Evolutionary conservation across 1,284 basidiomycete species (phyloP).

Genomic region (Trichosporon inkin): DNA sequence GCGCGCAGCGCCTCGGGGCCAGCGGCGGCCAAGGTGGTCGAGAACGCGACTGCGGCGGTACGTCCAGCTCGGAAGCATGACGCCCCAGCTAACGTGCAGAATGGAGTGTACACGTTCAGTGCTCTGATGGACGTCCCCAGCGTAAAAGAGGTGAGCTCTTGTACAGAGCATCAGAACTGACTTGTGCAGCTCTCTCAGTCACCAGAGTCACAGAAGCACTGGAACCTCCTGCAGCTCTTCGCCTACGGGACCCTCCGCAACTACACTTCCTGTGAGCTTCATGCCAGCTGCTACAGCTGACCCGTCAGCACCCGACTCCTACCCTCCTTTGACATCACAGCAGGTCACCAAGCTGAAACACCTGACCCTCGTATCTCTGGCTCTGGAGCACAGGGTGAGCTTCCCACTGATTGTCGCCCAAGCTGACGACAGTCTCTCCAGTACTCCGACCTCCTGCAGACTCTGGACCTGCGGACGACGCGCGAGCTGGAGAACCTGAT

Average conservation of each 20-base stretch:
- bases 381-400: slow-evolving; percentile 63
- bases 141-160: slow-evolving; percentile 66
- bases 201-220: slow-evolving; percentile 51
- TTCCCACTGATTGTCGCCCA: not conserved
- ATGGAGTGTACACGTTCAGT: slow-evolving; percentile 83
- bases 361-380: slow-evolving; percentile 79
- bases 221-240: slow-evolving; percentile 73
- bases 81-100: slow-evolving; percentile 40
- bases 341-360: slow-evolving; percentile 86
- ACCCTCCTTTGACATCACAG: slow-evolving; percentile 65
- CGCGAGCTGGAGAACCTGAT: slow-evolving; percentile 89
- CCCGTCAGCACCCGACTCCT: slow-evolving; percentile 58
- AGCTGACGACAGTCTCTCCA: slow-evolving; percentile 29
- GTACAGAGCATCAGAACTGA: not conserved
- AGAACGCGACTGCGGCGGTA: slow-evolving; percentile 74
- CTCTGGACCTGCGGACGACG: slow-evolving; percentile 66
- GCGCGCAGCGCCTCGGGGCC: slow-evolving; percentile 85
- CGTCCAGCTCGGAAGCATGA: slow-evolving; percentile 12
- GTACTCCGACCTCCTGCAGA: slow-evolving; percentile 28
- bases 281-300: not conserved
- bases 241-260: slow-evolving; percentile 79
- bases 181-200: slow-evolving; percentile 1
- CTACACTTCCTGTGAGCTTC: slow-evolving; percentile 57
- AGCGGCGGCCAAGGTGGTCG: slow-evolving; percentile 79
- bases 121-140: slow-evolving; percentile 77